These are phyloP conservation scores for Effrenium voratum DNA, from an alignment of 73 alveolate genomes.

Conservation along the genomic window DNA sequence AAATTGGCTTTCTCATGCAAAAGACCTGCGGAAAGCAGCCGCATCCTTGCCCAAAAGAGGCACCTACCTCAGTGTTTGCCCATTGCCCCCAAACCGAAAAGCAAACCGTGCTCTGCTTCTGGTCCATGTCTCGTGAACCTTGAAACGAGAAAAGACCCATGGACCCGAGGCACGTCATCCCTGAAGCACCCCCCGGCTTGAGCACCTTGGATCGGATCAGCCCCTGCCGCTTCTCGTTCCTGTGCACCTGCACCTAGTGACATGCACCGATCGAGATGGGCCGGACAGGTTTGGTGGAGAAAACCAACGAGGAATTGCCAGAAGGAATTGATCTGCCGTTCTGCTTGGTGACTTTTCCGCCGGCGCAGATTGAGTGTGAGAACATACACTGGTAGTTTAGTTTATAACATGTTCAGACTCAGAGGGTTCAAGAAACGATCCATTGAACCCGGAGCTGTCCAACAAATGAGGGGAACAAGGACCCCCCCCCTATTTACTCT, in stretches of 20 bases:
- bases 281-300: background rate
- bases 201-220: constrained; percentile 72
- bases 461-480: too few relatives aligned
- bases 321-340: background rate
- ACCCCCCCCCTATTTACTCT: too few relatives aligned
- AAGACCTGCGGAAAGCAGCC: too few relatives aligned
- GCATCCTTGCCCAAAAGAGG: too few relatives aligned
- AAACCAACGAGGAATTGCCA: background rate
- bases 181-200: background rate
- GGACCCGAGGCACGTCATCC: background rate
- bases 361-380: background rate
- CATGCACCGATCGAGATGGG: background rate
- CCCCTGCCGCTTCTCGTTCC: constrained; percentile 80
- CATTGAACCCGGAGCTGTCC: too few relatives aligned
- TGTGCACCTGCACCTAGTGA: constrained; percentile 22
- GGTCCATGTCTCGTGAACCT: background rate
- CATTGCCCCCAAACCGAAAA: background rate
- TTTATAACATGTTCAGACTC: too few relatives aligned
- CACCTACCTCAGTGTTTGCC: too few relatives aligned
- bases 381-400: background rate
- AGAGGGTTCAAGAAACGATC: background rate
- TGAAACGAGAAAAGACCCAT: background rate
- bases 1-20: too few relatives aligned
- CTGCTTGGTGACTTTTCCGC: background rate
- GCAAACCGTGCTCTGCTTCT: background rate